phyloP scores from a whole-genome alignment of 2,329 filamentous ascomycete genomes.

The Thelonectria discophora region DNA sequence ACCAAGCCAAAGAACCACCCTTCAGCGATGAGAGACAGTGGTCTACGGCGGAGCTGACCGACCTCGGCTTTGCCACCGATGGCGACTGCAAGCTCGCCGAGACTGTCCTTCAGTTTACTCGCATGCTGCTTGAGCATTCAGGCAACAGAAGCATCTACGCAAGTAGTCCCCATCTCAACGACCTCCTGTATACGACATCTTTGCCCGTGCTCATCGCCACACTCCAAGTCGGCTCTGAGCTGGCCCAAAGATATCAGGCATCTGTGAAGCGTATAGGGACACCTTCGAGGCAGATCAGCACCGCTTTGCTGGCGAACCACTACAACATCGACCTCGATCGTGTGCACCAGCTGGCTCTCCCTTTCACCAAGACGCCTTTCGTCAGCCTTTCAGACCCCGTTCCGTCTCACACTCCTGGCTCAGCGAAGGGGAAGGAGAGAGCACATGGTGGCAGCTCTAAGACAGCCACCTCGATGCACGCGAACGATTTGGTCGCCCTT shows the following conservation, averaged over 20 bases:
- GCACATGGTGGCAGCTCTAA: slow-evolving; percentile 51
- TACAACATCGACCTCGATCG: slow-evolving; percentile 83
- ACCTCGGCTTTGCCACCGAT: slow-evolving; percentile 73
- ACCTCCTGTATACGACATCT: slow-evolving; percentile 87
- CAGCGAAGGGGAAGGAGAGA: slow-evolving; percentile 82
- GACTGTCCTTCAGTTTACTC: slow-evolving; percentile 83
- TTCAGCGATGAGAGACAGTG: slow-evolving; percentile 59
- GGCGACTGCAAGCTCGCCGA: slow-evolving; percentile 85
- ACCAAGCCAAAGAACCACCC: slow-evolving; percentile 62
- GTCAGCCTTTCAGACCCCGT: slow-evolving; percentile 61
- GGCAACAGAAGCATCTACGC: slow-evolving; percentile 96
- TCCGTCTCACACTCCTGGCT: slow-evolving; percentile 62
- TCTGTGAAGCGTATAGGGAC: slow-evolving; percentile 81
- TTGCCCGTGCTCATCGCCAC: slow-evolving; percentile 80
- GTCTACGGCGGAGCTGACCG: slow-evolving; percentile 57
- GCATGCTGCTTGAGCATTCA: slow-evolving; percentile 90
- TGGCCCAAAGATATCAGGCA: slow-evolving; percentile 92
- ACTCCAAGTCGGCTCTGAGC: slow-evolving; percentile 81
- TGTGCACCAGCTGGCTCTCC: slow-evolving; percentile 82
- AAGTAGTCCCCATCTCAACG: slow-evolving; percentile 89
- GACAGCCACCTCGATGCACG: slow-evolving; percentile 69
- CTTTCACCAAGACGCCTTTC: slow-evolving; percentile 78
- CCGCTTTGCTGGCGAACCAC: slow-evolving; percentile 81
- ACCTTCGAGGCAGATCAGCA: slow-evolving; percentile 72
- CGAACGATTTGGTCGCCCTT: slow-evolving; percentile 84